Percentiles rank a stretch among this genome's conserved stretches.
Conservation (phyloP, 495 filamentous ascomycete genomes). For the Penicillium mononematosum region DNA sequence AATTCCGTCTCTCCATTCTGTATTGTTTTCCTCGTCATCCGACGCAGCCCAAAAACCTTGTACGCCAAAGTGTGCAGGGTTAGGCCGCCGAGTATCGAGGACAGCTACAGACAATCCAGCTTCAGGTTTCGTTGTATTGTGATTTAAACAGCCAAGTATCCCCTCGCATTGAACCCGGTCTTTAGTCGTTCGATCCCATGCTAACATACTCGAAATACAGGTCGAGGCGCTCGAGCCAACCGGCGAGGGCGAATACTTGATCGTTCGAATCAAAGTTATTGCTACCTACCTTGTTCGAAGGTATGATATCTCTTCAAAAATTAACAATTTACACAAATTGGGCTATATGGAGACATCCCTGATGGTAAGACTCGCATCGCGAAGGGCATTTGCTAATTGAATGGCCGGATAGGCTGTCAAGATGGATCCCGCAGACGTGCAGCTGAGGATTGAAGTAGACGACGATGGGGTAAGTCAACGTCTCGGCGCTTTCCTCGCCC, state of each 20-base stretch:
- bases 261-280: neutral
- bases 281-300: neutral
- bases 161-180: neutral
- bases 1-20: neutral
- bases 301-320: neutral
- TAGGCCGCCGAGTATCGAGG: neutral
- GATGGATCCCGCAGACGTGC: neutral
- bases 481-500: neutral
- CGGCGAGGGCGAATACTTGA: neutral
- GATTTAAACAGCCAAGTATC: neutral
- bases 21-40: neutral
- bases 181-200: neutral
- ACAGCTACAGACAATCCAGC: neutral
- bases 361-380: neutral
- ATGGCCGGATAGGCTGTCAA: neutral
- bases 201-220: neutral
- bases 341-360: neutral
- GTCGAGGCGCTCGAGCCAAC: neutral
- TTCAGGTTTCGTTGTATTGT: neutral
- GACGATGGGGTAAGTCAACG: neutral
- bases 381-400: neutral
- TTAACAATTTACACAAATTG: neutral
- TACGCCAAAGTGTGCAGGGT: neutral
- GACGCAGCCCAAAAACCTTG: neutral
- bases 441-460: neutral